Base-by-base conservation (phyloP, 2,329 filamentous ascomycete genomes). In the Biscogniauxia sp. region DNA sequence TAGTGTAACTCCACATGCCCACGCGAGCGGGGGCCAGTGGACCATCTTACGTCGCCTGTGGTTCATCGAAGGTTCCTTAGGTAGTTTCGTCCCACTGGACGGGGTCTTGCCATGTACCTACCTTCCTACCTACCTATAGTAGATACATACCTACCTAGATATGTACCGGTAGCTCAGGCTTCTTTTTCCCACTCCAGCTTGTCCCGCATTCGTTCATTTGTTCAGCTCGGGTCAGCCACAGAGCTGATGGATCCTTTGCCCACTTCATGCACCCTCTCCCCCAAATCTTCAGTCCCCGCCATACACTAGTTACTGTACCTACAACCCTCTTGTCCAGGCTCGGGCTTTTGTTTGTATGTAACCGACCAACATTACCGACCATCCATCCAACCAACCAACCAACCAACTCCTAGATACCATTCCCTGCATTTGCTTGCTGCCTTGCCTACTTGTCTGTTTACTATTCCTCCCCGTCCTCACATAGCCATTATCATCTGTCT, bases 191-290 rank as follows among this genome's bases (percentile, higher is more conserved):
- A 23, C 23, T n/a, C n/a, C 26, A 28, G 26, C 26, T 15, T 45
- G 50, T 51, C 50, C 50, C 50, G 50, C 50, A 51, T 51, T 51
- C 50, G 50, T 51, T 51, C 50, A 51, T 25, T 25, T 25, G 50
- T 23, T 45, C 50, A 51, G 50, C 50, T 51, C 50, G 50, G 50
- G 17, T 45, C 37, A 45, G 37, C 37, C 37, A 45, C 37, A 45
- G 37, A 32, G 37, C 37, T 45, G 37, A 45, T n/a, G n/a, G n/a
- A n/a, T 51, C 20, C 50, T 25, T 20, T 51, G 50, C 50, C n/a
- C n/a, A n/a, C n/a, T 25, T 20, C 50, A 51, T 51, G 50, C 50
- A 20, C 23, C 19, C 50, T 20, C 50, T 51, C 19, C 13, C 19
- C n/a, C n/a, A n/a, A 23, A 23, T 23, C 23, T 23, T 23, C 23